Evolutionary conservation across 2,329 filamentous ascomycete species (phyloP), one percentile per base, ranked within the genome.

Genomic region (Mollisiaceae sp.): DNA sequence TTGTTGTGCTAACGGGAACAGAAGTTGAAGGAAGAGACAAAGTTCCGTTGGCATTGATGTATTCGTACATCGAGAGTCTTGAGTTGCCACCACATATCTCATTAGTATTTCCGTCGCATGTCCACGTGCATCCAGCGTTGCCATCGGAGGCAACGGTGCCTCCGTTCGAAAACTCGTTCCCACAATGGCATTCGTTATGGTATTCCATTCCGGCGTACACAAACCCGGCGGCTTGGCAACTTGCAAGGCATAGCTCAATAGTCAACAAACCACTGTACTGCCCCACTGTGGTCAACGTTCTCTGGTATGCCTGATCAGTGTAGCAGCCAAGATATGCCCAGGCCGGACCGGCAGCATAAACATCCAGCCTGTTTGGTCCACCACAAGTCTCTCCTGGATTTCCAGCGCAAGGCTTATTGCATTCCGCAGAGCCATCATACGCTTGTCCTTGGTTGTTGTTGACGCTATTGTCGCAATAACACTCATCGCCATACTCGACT

Each of bases 91-190:
- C 72, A 56, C 73, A 73, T 9, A 65, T 63, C 60, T 74, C 64
- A 66, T 73, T 4, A 68, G 41, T 65, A 68, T 74, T 32, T 62
- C 72, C 74, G 12, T 45, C 35, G 32, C 65, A 67, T 20, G 65
- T 62, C 27, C 27, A 54, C 14, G 61, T 69, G 60, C 73, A 76
- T 45, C 61, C 60, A 18, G 20, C 52, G 3, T 57, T 62, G 47
- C 38, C 65, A 39, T 57, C 57, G 43, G 59, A 35, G 14, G 65
- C 62, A 4, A 56, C 32, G 6, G 36, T 55, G 11, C 39, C 61
- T 15, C 58, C 65, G 22, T 64, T 62, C 24, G 52, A 57, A 41
- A 67, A 61, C 47, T 24, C 20, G 8, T 54, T 54, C 14, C 20
- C 27, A 8, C 47, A 54, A 54, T 54, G 27, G 8, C 47, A 54